Percentiles rank a stretch among this genome's conserved stretches.
phyloP scores from a whole-genome alignment of 208 protist species.

The Trypanosoma lewisi region DNA sequence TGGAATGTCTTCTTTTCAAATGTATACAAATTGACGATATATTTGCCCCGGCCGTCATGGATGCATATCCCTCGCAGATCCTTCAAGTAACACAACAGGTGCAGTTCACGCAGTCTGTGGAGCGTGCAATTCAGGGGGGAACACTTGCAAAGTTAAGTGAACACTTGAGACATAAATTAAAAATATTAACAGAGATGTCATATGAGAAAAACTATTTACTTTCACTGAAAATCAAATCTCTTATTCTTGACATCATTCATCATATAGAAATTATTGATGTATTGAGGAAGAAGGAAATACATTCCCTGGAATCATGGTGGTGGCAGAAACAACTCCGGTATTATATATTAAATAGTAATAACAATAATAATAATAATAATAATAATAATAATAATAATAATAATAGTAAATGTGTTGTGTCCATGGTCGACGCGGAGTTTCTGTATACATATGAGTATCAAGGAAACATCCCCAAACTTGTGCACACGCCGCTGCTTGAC shows the following conservation, averaged over 20 bases:
- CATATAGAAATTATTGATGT: conserved; percentile 93
- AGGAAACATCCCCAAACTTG: conserved; percentile 92
- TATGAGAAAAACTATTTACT: conserved; percentile 38
- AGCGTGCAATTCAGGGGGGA: conserved; percentile 48
- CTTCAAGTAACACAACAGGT: conserved; percentile 84
- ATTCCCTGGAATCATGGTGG: conserved; percentile 75
- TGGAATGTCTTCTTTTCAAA: conserved; percentile 64
- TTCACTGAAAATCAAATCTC: conserved; percentile 90
- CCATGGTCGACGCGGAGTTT: conserved; percentile 94
- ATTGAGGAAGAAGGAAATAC: conserved; percentile 56
- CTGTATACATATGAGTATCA: conserved; percentile 97
- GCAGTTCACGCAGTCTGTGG: conserved; percentile 73
- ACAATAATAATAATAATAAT: no score
- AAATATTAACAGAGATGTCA: conserved; percentile 63
- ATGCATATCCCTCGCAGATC: conserved; percentile 87
- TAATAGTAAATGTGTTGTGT: conserved; percentile 74
- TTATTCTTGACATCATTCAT: conserved; percentile 96
- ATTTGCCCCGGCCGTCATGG: conserved; percentile 36
- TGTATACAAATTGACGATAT: conserved; percentile 55
- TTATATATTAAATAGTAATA: conserved; percentile 58
- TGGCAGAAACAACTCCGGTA: conserved; percentile 98
- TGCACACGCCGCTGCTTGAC: conserved; percentile 93
- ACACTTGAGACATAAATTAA: conserved; percentile 47
- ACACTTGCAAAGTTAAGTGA: conserved; percentile 34
- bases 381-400: no score